Conservation (phyloP, 2,329 filamentous ascomycete genomes). For the Colletotrichum orbiculare region DNA sequence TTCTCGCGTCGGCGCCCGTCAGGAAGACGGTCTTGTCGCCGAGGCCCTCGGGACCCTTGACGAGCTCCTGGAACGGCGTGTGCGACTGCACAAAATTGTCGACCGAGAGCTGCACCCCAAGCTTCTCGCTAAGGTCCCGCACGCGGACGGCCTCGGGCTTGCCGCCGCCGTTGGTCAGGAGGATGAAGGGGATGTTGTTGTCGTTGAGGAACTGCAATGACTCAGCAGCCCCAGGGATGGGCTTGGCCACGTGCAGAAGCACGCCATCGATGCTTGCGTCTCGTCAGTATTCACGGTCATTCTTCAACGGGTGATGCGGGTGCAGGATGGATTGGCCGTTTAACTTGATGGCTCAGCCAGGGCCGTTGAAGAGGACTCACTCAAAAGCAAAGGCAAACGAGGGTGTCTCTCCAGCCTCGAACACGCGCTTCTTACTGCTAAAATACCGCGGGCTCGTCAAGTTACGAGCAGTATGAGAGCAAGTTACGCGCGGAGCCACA, state of each 20-base stretch:
- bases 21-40: conserved; percentile 77
- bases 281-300: too few species aligned
- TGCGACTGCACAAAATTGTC: conserved; percentile 85
- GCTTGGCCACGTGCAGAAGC: conserved; percentile 83
- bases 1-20: conserved; percentile 74
- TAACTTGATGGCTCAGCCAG: not conserved
- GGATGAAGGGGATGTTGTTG: conserved; percentile 87
- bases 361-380: conserved; percentile 37
- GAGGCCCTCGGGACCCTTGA: conserved; percentile 65
- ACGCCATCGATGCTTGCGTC: conserved; percentile 83
- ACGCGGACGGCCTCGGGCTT: conserved; percentile 70
- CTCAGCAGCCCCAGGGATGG: conserved; percentile 81
- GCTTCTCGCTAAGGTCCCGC: conserved; percentile 41
- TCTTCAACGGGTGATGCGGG: too few species aligned
- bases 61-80: conserved; percentile 83
- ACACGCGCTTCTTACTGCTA: conserved; percentile 35
- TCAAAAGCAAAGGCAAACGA: conserved; percentile 54
- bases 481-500: not conserved
- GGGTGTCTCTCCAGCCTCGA: conserved; percentile 39
- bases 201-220: conserved; percentile 79
- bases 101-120: conserved; percentile 63
- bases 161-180: conserved; percentile 95
- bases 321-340: too few species aligned
- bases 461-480: not conserved
- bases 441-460: conserved; percentile 4